Percentiles rank a stretch among this genome's conserved stretches.
Evolutionary conservation across 2,329 filamentous ascomycete genomes (phyloP).

Genomic region (Alternaria ventricosa): DNA sequence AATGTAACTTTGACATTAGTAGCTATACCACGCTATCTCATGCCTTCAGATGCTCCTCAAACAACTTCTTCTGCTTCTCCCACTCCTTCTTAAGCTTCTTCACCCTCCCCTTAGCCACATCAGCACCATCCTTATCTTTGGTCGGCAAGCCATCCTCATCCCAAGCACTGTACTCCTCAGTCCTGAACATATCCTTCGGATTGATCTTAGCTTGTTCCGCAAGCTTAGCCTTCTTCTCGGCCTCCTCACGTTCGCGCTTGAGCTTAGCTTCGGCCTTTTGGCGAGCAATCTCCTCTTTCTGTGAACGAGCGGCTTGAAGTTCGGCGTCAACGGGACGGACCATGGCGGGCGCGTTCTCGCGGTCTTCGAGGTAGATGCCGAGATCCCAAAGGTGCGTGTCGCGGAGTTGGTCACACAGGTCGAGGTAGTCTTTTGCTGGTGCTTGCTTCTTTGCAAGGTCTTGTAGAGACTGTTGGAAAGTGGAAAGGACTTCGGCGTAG

Average conservation of each 20-base stretch:
- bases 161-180: conserved; percentile 74
- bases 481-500: conserved; percentile 58
- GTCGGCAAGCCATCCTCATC: conserved; percentile 82
- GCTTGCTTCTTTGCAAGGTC: conserved; percentile 56
- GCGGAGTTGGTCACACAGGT: conserved; percentile 74
- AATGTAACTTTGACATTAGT: background rate
- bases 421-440: conserved; percentile 74
- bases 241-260: conserved; percentile 66
- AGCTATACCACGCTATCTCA: background rate
- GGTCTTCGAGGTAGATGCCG: conserved; percentile 87
- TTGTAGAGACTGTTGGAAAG: conserved; percentile 67
- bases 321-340: conserved; percentile 70
- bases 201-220: conserved; percentile 64
- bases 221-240: conserved; percentile 60
- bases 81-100: conserved; percentile 91
- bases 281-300: conserved; percentile 58
- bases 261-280: conserved; percentile 54
- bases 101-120: conserved; percentile 76
- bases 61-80: conserved; percentile 86
- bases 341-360: conserved; percentile 73
- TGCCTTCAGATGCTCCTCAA: conserved; percentile 58
- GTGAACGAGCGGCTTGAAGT: conserved; percentile 60
- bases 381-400: conserved; percentile 82
- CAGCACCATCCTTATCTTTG: conserved; percentile 76
- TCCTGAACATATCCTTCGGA: conserved; percentile 65